These are phyloP conservation scores for Solanum arcanum DNA, from an alignment of 257 asterid species.

Conservation along the genomic window DNA sequence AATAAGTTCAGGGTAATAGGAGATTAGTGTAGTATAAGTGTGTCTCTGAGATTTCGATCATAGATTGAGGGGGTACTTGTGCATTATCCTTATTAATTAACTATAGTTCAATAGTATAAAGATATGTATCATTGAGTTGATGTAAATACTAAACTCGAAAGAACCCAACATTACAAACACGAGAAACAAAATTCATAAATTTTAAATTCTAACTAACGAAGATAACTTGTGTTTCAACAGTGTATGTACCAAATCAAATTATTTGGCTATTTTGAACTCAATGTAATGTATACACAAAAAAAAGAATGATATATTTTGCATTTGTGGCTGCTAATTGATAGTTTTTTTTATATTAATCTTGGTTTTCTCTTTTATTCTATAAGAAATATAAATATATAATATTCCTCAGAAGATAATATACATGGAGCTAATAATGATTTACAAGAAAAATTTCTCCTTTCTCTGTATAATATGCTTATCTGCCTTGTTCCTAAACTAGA, in stretches of 20 bases:
- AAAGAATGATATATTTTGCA: neutral
- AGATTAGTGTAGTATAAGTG: too few species aligned
- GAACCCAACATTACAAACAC: neutral
- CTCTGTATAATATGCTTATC: neutral
- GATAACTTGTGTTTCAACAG: neutral
- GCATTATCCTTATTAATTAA: too few species aligned
- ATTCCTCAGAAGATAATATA: neutral
- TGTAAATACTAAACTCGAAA: neutral
- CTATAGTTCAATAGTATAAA: too few species aligned
- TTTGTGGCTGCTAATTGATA: neutral
- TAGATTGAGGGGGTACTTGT: too few species aligned
- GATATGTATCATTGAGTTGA: neutral
- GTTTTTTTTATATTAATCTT: neutral
- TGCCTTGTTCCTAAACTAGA: slow-evolving; percentile 5
- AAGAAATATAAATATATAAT: neutral
- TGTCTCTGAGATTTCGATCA: too few species aligned
- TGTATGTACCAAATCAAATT: neutral
- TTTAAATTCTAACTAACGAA: too few species aligned
- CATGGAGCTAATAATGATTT: neutral
- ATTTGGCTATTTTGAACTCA: neutral
- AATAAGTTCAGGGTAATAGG: too few species aligned
- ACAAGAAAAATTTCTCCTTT: neutral
- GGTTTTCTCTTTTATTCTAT: neutral
- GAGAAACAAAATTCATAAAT: too few species aligned
- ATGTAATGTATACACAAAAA: neutral